Evolutionary conservation across 441 rosid genomes (phyloP).

Genomic region (Arabidopsis hybrid): DNA sequence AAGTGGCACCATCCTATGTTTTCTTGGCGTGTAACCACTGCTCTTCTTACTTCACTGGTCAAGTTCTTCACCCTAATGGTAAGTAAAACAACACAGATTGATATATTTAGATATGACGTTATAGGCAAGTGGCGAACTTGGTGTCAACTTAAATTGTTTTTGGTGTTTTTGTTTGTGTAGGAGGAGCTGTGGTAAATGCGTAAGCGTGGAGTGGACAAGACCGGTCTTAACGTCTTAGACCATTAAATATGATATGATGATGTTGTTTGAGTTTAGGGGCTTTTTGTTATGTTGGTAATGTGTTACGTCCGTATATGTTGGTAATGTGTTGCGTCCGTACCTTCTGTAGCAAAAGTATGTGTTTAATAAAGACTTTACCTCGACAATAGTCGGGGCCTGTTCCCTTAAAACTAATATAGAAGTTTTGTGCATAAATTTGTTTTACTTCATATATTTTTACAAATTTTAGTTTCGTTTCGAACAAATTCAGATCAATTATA

Average conservation of each 20-base stretch:
- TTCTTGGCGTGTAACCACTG: constrained; percentile 58
- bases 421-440: too few relatives aligned
- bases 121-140: not conserved
- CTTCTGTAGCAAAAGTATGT: not conserved
- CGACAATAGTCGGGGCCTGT: too few relatives aligned
- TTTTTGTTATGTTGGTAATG: not conserved
- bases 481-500: too few relatives aligned
- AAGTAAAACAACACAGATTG: not conserved
- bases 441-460: too few relatives aligned
- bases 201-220: not conserved
- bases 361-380: too few relatives aligned
- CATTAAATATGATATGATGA: not conserved
- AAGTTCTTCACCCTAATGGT: constrained; percentile 66
- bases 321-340: constrained; percentile 10
- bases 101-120: not conserved
- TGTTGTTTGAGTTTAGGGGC: not conserved
- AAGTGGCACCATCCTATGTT: constrained; percentile 54
- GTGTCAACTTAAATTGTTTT: not conserved
- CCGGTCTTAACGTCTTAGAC: not conserved
- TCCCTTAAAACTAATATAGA: too few relatives aligned
- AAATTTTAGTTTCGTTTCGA: too few relatives aligned
- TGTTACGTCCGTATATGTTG: not conserved
- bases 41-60: constrained; percentile 66
- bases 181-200: constrained; percentile 47
- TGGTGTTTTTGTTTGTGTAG: constrained; percentile 17